phyloP scores from a whole-genome alignment of 257 asterid genomes.

The Plantago major region DNA sequence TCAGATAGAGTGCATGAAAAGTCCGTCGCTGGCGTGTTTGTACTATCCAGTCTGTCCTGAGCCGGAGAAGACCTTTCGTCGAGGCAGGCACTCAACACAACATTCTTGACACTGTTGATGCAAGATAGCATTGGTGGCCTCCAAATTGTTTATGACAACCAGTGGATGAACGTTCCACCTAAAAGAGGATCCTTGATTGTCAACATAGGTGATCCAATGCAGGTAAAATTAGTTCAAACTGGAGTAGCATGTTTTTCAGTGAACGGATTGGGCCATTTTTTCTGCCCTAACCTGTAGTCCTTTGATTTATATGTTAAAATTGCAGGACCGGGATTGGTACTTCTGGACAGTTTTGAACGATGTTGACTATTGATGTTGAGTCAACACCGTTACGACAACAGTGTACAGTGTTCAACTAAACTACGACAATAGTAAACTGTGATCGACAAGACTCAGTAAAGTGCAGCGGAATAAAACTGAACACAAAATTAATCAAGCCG shows the following conservation, averaged over 20 bases:
- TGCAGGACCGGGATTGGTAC: too few relatives aligned
- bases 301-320: too few relatives aligned
- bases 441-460: too few relatives aligned
- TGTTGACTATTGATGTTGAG: too few relatives aligned
- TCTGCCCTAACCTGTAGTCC: not conserved
- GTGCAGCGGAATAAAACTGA: too few relatives aligned
- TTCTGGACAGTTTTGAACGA: too few relatives aligned
- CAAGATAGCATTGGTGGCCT: constrained; percentile 36
- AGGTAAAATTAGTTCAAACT: too few relatives aligned
- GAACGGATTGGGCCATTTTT: not conserved
- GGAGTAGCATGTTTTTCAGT: too few relatives aligned
- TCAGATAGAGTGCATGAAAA: constrained; percentile 31
- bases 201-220: constrained; percentile 37
- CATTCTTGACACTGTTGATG: constrained; percentile 29
- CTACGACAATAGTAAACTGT: too few relatives aligned
- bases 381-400: too few relatives aligned
- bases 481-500: too few relatives aligned
- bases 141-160: constrained; percentile 27
- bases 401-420: too few relatives aligned
- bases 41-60: constrained; percentile 32
- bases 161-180: constrained; percentile 36
- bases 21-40: constrained; percentile 25
- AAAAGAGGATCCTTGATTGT: constrained; percentile 25
- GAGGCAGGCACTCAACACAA: constrained; percentile 27
- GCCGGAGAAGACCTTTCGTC: constrained; percentile 30